Conservation (phyloP, 805 yeast species). For the Cyberlindnera xylosilytica region DNA sequence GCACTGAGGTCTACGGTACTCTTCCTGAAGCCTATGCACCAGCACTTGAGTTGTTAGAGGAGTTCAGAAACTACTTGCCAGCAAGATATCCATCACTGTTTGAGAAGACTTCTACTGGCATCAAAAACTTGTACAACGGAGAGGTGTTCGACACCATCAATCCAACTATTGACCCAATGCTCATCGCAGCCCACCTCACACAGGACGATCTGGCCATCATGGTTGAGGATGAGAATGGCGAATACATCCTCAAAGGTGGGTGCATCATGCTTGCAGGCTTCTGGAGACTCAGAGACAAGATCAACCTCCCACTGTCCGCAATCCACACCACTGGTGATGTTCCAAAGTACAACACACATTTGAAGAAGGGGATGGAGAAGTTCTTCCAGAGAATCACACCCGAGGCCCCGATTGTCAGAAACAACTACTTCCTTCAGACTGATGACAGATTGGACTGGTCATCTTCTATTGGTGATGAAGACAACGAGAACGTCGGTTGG, state of each 20-base stretch:
- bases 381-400: constrained; percentile 54
- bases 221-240: constrained; percentile 58
- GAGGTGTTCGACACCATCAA: constrained; percentile 39
- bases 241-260: constrained; percentile 56
- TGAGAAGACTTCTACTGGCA: constrained; percentile 18
- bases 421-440: constrained; percentile 63
- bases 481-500: constrained; percentile 55
- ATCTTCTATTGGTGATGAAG: constrained; percentile 56
- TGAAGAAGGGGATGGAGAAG: constrained; percentile 62
- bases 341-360: constrained; percentile 57
- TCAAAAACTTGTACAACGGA: constrained; percentile 45
- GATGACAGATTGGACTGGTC: constrained; percentile 67
- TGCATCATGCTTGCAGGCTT: constrained; percentile 65
- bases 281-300: constrained; percentile 64
- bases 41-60: constrained; percentile 53
- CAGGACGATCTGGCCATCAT: constrained; percentile 70
- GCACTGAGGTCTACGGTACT: constrained; percentile 46
- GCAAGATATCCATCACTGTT: constrained; percentile 56
- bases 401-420: constrained; percentile 64
- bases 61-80: constrained; percentile 51
- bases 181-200: constrained; percentile 51
- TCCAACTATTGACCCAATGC: constrained; percentile 51
- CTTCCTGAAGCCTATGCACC: constrained; percentile 48
- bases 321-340: constrained; percentile 69
- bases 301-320: constrained; percentile 48